Evolutionary conservation across 805 yeast species (phyloP), one percentile per base, ranked within the genome.

Genomic region (Saturnispora silvae): DNA sequence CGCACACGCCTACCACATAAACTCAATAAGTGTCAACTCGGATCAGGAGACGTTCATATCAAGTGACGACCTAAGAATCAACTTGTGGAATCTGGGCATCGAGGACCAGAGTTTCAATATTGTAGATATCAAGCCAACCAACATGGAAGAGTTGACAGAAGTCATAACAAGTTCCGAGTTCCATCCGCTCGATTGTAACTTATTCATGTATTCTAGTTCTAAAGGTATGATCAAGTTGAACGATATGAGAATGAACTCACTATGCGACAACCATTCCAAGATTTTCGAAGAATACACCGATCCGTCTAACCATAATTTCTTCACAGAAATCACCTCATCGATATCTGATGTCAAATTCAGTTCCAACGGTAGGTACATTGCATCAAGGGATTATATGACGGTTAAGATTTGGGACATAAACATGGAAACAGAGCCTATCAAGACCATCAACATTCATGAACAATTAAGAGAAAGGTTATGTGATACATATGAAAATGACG

Each of bases 81-180:
- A 92, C 59, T 65, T 92, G 46, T 92, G 99, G 99, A 87, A 89
- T 59, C 67, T 87, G 48, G 86, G 84, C 38, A 82, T 86, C 49
- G 85, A 96, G 16, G 95, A 89, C 60, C 96, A 89, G 63, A 75
- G 87, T 51, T 92, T 92, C 63, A 94, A 92, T 60, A 92, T 92
- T 47, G 97, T 92, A 41, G 98, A 92, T 62, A 92, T 92, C 53
- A 86, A 94, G 59, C 99, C 99, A 8, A 83, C 86, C 5, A 86
- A 86, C 60, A 94, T 92, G 98, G 99, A 92, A 65, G 99, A 92
- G 63, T 72, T 92, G 51, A 89, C 98, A 8, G 98, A 92, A 60
- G 98, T 92, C 36, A 89, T 92, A 46, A 92, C 99, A 14, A 74
- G 87, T 52, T 94, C 97, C 2, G 95, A 87, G 58, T 92, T 92